phyloP scores from a whole-genome alignment of 495 filamentous ascomycete species.

The Aspergillus ellipticus region DNA sequence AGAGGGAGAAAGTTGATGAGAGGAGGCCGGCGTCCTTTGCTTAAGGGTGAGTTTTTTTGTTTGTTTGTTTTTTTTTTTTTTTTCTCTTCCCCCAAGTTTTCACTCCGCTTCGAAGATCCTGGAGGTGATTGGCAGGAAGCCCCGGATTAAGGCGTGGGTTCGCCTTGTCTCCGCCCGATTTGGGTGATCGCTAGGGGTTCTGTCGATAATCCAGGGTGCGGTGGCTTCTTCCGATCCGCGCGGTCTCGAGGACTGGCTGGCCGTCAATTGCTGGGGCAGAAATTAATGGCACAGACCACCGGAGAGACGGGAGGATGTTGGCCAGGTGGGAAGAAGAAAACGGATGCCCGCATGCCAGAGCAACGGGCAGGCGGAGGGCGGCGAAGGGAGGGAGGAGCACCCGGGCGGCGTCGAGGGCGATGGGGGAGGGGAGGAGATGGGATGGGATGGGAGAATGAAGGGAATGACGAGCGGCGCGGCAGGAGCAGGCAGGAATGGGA shows the following conservation, averaged over 20 bases:
- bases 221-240: background rate
- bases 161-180: background rate
- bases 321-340: background rate
- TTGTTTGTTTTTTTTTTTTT: background rate
- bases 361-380: background rate
- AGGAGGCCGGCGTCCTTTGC: background rate
- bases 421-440: slow-evolving; percentile 1
- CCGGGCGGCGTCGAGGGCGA: background rate
- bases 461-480: background rate
- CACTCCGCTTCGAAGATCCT: background rate
- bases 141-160: background rate
- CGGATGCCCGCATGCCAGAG: background rate
- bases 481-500: slow-evolving; percentile 1
- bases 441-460: slow-evolving; percentile 1
- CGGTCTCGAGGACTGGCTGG: background rate
- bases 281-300: slow-evolving; percentile 1
- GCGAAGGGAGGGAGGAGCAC: too few species aligned
- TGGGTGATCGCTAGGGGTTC: background rate
- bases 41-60: too few species aligned
- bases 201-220: background rate
- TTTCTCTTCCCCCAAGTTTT: slow-evolving; percentile 5
- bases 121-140: background rate
- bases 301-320: background rate
- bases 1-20: background rate
- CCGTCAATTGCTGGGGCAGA: background rate